Evolutionary conservation across 352 stramenopile genomes (phyloP).

Genomic region (Stephanocyclus meneghinianus): DNA sequence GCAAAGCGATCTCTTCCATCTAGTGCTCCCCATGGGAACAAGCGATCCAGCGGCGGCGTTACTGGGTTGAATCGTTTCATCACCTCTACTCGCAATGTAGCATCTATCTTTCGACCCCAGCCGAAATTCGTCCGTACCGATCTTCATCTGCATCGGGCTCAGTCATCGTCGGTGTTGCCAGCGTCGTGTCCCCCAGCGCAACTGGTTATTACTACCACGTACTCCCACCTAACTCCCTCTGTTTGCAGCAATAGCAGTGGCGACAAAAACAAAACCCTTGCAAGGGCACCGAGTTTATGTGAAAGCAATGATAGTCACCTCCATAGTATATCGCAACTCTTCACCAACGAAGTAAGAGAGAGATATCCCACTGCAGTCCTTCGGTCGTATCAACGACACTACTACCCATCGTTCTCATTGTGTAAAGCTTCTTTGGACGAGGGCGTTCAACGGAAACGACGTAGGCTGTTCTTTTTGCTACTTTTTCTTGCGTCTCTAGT

Average conservation of each 20-base stretch:
- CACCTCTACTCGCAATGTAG: neutral
- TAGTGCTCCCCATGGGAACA: neutral
- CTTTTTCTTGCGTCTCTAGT: neutral
- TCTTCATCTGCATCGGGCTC: neutral
- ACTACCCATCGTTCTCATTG: neutral
- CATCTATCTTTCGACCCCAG: neutral
- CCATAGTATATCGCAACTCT: conserved; percentile 15
- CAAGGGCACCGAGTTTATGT: neutral
- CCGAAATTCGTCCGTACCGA: neutral
- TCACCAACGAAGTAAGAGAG: conserved; percentile 16
- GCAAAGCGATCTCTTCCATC: neutral
- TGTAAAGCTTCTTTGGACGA: neutral
- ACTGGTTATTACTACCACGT: conserved; percentile 1
- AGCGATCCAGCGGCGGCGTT: neutral
- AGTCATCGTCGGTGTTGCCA: neutral
- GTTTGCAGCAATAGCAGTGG: neutral
- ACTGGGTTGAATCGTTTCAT: neutral
- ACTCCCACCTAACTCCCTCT: neutral
- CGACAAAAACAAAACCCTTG: neutral
- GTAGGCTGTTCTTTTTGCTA: neutral
- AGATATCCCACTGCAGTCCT: conserved; percentile 8
- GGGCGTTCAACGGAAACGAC: neutral
- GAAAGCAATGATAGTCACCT: neutral
- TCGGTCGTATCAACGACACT: neutral
- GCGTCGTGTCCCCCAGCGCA: neutral